Conservation (phyloP, 257 asterid genomes). For the Ophiorrhiza pumila region DNA sequence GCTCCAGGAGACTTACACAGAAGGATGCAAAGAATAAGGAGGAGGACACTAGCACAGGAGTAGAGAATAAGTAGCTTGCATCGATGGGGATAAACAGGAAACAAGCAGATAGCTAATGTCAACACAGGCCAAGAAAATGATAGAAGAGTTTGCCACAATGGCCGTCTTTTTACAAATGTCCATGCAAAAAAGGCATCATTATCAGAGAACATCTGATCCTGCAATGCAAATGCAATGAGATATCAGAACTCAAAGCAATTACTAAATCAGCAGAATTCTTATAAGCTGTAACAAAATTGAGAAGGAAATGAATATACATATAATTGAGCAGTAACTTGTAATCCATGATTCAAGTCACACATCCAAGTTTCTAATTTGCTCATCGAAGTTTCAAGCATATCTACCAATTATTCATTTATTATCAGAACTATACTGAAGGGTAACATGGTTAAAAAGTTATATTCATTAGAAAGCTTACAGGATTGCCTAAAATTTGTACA, state of each 20-base stretch:
- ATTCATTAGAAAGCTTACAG: neutral
- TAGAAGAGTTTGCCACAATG: conserved; percentile 97
- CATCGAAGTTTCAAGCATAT: neutral
- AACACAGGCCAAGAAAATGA: conserved; percentile 97
- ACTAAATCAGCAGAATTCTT: conserved; percentile 8
- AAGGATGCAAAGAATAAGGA: conserved; percentile 80
- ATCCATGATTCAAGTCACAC: neutral
- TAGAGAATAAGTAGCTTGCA: conserved; percentile 90
- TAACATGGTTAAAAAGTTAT: neutral
- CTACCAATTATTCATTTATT: neutral
- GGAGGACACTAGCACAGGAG: conserved; percentile 91
- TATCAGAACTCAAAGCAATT: conserved; percentile 2
- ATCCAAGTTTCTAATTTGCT: neutral
- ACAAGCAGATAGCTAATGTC: conserved; percentile 95
- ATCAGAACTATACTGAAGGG: neutral
- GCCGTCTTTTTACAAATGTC: conserved; percentile 89
- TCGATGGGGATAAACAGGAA: conserved; percentile 95
- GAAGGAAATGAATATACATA: neutral
- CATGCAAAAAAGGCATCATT: conserved; percentile 96
- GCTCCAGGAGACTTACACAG: conserved; percentile 51
- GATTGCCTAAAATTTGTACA: neutral
- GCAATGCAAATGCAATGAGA: conserved; percentile 28
- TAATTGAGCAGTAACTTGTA: neutral
- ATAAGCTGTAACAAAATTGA: neutral
- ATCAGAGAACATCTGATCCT: conserved; percentile 92